Evolutionary conservation across 2,329 filamentous ascomycete species (phyloP).

Genomic region (Pseudogymnoascus sp.): DNA sequence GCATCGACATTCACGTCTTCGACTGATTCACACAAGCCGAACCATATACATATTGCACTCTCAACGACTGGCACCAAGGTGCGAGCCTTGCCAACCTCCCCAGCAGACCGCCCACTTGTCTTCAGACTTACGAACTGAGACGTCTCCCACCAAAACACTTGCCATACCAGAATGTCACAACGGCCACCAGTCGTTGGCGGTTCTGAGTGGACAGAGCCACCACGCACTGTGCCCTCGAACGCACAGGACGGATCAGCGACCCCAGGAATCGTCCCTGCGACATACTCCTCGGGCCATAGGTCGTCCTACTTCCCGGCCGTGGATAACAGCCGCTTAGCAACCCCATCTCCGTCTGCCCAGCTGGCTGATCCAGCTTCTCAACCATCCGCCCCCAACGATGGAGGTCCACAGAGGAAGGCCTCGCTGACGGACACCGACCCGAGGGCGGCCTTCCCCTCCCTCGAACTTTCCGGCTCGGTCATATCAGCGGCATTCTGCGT

Average conservation of each 20-base stretch:
- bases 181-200: not conserved
- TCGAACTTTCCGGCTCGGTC: conserved; percentile 56
- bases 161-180: not conserved
- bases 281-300: not conserved
- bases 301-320: conserved; percentile 9
- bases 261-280: not conserved
- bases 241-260: not conserved
- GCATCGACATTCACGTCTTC: not conserved
- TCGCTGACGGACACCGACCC: conserved; percentile 47
- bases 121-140: not conserved
- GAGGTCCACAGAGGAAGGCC: conserved; percentile 24
- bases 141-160: not conserved
- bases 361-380: conserved; percentile 30
- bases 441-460: conserved; percentile 48
- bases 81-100: not conserved
- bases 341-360: conserved; percentile 40
- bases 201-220: not conserved
- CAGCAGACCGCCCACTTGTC: not conserved
- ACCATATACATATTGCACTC: not conserved
- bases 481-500: conserved; percentile 61
- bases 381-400: conserved; percentile 32
- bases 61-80: conserved; percentile 2
- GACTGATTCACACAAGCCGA: not conserved
- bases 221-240: not conserved
- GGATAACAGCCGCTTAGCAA: conserved; percentile 29